These are phyloP conservation scores for Capsicum rhomboideum DNA, from an alignment of 257 asterid genomes.

Conservation along the genomic window DNA sequence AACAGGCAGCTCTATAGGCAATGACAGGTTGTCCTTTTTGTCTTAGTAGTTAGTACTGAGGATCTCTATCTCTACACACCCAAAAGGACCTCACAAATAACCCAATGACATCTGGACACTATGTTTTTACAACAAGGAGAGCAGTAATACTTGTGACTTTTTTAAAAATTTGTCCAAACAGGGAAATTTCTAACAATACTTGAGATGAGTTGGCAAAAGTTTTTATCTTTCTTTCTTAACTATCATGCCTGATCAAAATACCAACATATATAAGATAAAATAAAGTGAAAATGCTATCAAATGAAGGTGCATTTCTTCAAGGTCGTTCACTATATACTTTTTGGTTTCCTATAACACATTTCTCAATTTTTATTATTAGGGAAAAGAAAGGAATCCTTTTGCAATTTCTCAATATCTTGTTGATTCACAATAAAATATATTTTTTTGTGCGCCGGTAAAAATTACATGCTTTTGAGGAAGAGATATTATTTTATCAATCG, in stretches of 20 bases:
- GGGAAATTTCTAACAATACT: too few species aligned
- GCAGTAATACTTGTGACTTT: too few species aligned
- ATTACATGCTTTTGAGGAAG: too few species aligned
- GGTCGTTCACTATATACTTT: neutral
- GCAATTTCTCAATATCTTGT: neutral
- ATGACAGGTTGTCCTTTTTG: constrained; percentile 46
- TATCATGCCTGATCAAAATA: neutral
- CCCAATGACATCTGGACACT: constrained; percentile 42
- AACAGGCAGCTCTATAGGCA: constrained; percentile 9
- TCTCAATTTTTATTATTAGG: neutral
- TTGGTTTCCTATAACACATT: neutral
- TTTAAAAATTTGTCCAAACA: neutral
- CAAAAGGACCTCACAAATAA: constrained; percentile 27
- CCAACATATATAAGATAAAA: neutral
- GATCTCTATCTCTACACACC: constrained; percentile 9
- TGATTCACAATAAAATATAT: neutral
- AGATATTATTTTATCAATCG: too few species aligned
- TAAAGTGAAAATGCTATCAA: neutral
- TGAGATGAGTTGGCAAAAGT: neutral
- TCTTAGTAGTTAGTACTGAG: constrained; percentile 13
- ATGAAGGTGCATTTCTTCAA: neutral
- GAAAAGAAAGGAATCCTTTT: neutral
- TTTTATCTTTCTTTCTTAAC: neutral
- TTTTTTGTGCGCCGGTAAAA: neutral
- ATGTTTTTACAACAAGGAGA: neutral